Conservation (phyloP, 441 rosid species). For the Aquilaria agallochum region DNA sequence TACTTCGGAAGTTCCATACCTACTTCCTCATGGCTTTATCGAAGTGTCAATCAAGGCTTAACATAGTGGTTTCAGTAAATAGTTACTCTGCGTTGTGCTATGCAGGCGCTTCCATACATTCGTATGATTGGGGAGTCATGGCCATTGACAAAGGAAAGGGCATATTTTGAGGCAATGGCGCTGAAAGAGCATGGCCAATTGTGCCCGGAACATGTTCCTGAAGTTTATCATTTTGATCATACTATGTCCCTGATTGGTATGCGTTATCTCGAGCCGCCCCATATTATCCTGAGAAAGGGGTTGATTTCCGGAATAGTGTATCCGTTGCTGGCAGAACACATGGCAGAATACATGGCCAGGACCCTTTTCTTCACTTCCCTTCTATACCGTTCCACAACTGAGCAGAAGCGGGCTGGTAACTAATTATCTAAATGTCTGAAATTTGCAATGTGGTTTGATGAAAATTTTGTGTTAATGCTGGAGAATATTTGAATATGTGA, state of each 20-base stretch:
- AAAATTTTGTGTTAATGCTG: no score
- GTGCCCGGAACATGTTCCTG: slow-evolving; percentile 70
- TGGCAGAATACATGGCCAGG: slow-evolving; percentile 62
- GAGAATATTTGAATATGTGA: no score
- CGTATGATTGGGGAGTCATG: slow-evolving; percentile 83
- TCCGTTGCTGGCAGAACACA: slow-evolving; percentile 63
- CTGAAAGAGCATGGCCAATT: slow-evolving; percentile 51
- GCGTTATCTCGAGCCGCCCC: slow-evolving; percentile 85
- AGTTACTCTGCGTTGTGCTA: not conserved
- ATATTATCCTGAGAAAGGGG: slow-evolving; percentile 77
- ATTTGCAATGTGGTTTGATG: no score
- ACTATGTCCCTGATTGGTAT: slow-evolving; percentile 82
- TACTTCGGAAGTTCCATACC: no score
- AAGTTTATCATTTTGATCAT: slow-evolving; percentile 77
- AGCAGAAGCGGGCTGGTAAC: slow-evolving; percentile 62
- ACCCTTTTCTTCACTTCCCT: slow-evolving; percentile 77
- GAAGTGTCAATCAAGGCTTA: no score
- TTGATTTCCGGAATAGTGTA: slow-evolving; percentile 65
- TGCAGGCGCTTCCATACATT: slow-evolving; percentile 71
- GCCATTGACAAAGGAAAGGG: slow-evolving; percentile 89
- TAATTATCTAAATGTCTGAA: not conserved
- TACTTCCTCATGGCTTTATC: no score
- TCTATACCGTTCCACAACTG: slow-evolving; percentile 55
- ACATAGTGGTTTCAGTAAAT: no score
- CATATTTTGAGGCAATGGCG: slow-evolving; percentile 64